Evolutionary conservation across 2,329 filamentous ascomycete species (phyloP).

Genomic region (Botrytis hyacinthi): DNA sequence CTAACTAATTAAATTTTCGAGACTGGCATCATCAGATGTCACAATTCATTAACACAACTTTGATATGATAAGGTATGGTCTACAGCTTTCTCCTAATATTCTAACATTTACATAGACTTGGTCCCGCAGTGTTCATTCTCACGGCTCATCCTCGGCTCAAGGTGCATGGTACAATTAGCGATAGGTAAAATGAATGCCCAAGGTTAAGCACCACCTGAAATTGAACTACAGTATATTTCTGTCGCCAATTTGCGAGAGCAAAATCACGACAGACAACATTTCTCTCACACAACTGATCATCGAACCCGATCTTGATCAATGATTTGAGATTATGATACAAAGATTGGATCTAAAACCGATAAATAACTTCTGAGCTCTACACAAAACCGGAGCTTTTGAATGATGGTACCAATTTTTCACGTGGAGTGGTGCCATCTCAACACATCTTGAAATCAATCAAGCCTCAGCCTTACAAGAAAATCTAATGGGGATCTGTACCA

Average conservation of each 20-base stretch:
- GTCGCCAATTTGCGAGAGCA: neutral
- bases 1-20: neutral
- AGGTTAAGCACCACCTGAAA: neutral
- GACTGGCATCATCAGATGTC: accelerated
- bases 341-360: neutral
- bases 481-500: neutral
- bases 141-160: neutral
- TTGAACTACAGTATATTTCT: neutral
- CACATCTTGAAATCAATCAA: neutral
- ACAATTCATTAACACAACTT: neutral
- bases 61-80: too few species aligned
- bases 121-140: neutral
- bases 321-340: neutral
- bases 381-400: neutral
- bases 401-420: neutral
- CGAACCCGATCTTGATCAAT: neutral
- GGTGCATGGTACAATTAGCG: neutral
- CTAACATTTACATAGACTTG: neutral
- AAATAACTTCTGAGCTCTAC: neutral
- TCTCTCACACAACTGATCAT: neutral
- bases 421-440: neutral
- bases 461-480: neutral
- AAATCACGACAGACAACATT: neutral
- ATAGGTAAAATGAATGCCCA: neutral
- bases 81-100: too few species aligned